phyloP scores from a whole-genome alignment of 176 grass and related monocot species.

The Chloris gayana region DNA sequence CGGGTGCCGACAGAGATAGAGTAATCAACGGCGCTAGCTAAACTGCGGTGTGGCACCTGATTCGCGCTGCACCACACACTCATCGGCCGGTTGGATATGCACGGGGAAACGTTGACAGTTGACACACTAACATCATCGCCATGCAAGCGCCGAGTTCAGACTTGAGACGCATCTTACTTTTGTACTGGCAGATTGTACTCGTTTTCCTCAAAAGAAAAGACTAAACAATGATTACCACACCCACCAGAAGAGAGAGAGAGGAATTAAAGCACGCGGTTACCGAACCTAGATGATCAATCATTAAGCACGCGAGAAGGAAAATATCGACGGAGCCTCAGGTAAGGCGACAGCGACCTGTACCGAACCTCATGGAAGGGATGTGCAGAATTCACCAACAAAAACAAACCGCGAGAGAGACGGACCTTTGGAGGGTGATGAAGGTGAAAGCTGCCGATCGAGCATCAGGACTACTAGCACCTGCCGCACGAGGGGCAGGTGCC shows the following conservation, averaged over 20 bases:
- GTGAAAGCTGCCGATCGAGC: neutral
- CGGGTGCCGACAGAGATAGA: too few species aligned
- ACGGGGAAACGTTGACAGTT: too few species aligned
- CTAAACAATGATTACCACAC: neutral
- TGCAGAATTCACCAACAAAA: neutral
- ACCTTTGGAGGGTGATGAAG: too few species aligned
- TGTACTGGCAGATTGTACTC: neutral
- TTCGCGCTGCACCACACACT: too few species aligned
- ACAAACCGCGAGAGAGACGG: neutral
- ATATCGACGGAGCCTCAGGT: neutral
- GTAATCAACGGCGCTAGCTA: too few species aligned
- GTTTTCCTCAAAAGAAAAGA: neutral
- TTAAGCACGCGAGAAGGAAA: conserved; percentile 4
- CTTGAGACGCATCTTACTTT: too few species aligned
- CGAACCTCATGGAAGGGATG: conserved; percentile 32
- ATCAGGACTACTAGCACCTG: neutral
- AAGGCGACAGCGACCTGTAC: conserved; percentile 15
- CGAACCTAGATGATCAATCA: neutral
- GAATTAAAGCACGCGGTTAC: neutral
- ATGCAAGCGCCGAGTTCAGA: too few species aligned
- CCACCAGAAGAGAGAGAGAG: neutral
- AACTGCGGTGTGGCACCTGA: too few species aligned
- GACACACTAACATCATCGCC: too few species aligned
- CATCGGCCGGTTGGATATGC: too few species aligned
- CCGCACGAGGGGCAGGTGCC: neutral